Conservation (phyloP, 352 stramenopile species). For the Globisporangium barbulae region DNA sequence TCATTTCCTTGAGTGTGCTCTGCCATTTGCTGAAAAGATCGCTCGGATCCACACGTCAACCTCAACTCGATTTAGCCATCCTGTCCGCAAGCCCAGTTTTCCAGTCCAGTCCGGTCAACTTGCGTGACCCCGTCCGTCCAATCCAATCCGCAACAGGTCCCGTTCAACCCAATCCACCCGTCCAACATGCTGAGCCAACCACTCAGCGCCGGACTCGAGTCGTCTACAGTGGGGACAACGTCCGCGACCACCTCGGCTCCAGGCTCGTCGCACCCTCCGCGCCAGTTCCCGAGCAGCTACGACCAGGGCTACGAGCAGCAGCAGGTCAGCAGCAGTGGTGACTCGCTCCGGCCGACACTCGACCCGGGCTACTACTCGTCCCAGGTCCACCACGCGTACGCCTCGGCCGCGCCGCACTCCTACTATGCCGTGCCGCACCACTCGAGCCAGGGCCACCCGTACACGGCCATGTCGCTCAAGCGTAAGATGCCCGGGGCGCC, state of each 20-base stretch:
- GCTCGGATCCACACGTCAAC: constrained; percentile 2
- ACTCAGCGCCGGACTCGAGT: constrained; percentile 11
- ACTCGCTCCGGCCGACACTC: constrained; percentile 28
- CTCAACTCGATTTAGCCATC: constrained; percentile 2
- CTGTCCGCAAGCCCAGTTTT: not conserved
- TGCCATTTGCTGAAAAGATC: constrained; percentile 24
- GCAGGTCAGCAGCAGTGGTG: constrained; percentile 20
- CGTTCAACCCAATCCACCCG: not conserved
- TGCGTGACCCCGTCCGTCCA: constrained; percentile 1
- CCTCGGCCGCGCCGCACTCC: constrained; percentile 10
- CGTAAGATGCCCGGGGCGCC: constrained; percentile 29
- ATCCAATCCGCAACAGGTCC: constrained; percentile 2
- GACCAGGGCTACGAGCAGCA: constrained; percentile 24
- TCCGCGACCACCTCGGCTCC: not conserved
- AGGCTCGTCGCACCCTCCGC: constrained; percentile 6
- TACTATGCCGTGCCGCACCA: constrained; percentile 14
- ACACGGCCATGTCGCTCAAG: constrained; percentile 33
- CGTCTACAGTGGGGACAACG: not conserved
- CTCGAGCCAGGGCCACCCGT: constrained; percentile 8
- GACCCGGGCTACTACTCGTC: constrained; percentile 31
- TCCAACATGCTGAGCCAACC: constrained; percentile 15
- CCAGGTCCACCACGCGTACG: constrained; percentile 31
- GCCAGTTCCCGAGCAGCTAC: constrained; percentile 18
- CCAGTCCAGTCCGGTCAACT: not conserved
- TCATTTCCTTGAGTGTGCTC: constrained; percentile 14